phyloP scores from a whole-genome alignment of 768 basidiomycete genomes.

The Termitomyces sp. region DNA sequence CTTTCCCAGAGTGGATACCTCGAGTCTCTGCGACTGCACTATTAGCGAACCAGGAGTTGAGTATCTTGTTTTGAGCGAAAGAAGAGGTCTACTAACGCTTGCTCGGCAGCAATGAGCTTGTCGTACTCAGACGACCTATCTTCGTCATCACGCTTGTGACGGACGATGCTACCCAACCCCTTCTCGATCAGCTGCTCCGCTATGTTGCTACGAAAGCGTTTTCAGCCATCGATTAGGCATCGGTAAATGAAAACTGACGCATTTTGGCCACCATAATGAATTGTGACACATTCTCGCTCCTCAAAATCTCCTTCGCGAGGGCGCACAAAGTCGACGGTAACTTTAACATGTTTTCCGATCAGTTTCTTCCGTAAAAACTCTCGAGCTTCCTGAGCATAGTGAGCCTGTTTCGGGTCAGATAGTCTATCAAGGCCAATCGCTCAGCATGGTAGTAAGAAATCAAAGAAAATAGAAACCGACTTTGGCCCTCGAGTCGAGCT shows the following conservation, averaged over 20 bases:
- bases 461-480: slow-evolving; percentile 29
- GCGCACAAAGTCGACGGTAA: slow-evolving; percentile 85
- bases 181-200: slow-evolving; percentile 93
- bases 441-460: not conserved
- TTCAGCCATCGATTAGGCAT: not conserved
- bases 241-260: slow-evolving; percentile 42
- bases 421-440: slow-evolving; percentile 37
- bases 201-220: slow-evolving; percentile 57
- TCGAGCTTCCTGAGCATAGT: slow-evolving; percentile 86
- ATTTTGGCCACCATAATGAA: slow-evolving; percentile 79
- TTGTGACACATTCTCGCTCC: slow-evolving; percentile 86
- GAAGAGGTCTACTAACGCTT: slow-evolving; percentile 52
- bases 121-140: slow-evolving; percentile 95
- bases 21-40: slow-evolving; percentile 75
- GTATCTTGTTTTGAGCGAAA: not conserved
- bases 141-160: slow-evolving; percentile 94
- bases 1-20: slow-evolving; percentile 93
- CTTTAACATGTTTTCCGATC: slow-evolving; percentile 83
- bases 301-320: slow-evolving; percentile 92
- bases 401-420: slow-evolving; percentile 80
- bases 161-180: slow-evolving; percentile 82
- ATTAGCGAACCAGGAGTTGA: slow-evolving; percentile 4
- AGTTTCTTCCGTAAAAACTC: slow-evolving; percentile 90
- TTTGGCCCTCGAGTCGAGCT: slow-evolving; percentile 86
- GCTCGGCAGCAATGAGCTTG: slow-evolving; percentile 92